A percentile compares a stretch with the other conserved stretches of the same genome.
Conservation (phyloP, 2,329 filamentous ascomycete genomes). For the Colletotrichum echinochloae region DNA sequence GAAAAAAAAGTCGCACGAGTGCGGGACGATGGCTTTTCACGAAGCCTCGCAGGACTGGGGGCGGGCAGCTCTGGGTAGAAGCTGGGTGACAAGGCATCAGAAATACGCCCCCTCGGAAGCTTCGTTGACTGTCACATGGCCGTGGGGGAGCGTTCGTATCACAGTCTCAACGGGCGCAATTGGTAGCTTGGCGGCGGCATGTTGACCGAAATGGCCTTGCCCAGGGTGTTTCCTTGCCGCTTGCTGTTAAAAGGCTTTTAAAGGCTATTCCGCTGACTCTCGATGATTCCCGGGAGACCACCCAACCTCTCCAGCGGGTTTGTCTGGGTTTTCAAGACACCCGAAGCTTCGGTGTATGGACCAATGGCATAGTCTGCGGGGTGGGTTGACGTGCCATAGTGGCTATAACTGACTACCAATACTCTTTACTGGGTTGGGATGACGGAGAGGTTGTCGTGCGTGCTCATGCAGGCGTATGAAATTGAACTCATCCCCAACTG, state of each 20-base stretch:
- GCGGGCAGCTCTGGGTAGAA: background rate
- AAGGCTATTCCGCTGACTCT: background rate
- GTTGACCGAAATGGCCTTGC: background rate
- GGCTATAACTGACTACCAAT: background rate
- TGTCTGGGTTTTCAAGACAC: too few relatives aligned
- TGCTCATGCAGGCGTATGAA: background rate
- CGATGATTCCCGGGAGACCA: background rate
- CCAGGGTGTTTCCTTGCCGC: background rate
- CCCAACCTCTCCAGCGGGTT: background rate
- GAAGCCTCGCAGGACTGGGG: background rate
- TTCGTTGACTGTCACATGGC: background rate
- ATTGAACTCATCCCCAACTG: too few relatives aligned
- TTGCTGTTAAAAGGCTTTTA: background rate
- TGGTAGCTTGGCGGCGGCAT: background rate
- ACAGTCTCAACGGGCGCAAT: background rate
- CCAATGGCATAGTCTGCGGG: background rate
- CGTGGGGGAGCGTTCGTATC: background rate
- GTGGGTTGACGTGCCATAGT: too few relatives aligned
- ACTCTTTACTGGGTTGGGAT: background rate
- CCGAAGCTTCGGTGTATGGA: background rate
- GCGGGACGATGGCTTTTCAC: background rate
- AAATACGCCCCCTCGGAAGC: background rate
- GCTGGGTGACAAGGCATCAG: background rate
- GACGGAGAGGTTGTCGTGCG: background rate
- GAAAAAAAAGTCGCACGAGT: background rate